Percentiles rank a stretch among this genome's conserved stretches.
Conservation (phyloP, 202 grass and related monocot species). For the Musa balbisiana region DNA sequence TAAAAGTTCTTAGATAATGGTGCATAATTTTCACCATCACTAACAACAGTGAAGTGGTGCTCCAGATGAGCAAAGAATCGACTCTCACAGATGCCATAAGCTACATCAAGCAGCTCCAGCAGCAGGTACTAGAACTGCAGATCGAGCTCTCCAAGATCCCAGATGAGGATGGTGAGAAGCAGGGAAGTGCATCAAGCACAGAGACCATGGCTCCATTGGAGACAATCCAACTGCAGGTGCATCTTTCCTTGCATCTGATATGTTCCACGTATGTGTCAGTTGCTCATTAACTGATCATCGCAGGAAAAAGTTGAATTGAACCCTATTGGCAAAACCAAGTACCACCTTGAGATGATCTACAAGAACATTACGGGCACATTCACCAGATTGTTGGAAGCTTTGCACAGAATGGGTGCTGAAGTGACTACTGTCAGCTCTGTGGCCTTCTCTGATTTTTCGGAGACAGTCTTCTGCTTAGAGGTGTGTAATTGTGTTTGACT, state of each 20-base stretch:
- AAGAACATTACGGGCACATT: conserved; percentile 39
- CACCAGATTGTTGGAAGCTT: conserved; percentile 51
- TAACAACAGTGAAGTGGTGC: background rate
- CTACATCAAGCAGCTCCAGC: conserved; percentile 70
- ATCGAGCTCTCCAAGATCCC: conserved; percentile 39
- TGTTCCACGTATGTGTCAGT: background rate
- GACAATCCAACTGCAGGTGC: conserved; percentile 51
- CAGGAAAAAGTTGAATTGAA: conserved; percentile 48
- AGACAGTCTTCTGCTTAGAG: conserved; percentile 57
- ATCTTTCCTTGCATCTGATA: background rate
- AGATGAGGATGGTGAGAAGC: conserved; percentile 31
- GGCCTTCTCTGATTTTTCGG: conserved; percentile 45
- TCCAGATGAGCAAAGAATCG: conserved; percentile 82
- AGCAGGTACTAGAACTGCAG: conserved; percentile 61
- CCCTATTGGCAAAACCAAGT: conserved; percentile 40
- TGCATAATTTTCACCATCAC: too few relatives aligned
- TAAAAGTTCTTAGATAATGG: too few relatives aligned
- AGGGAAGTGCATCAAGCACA: conserved; percentile 37
- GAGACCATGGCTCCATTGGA: conserved; percentile 27
- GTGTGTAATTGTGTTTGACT: conserved; percentile 14
- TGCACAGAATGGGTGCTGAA: conserved; percentile 38
- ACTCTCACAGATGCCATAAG: conserved; percentile 68
- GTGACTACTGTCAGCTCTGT: conserved; percentile 51
- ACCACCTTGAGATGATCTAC: conserved; percentile 51
- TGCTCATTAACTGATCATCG: background rate